phyloP scores from a whole-genome alignment of 495 filamentous ascomycete genomes.

The Chlorociboria aeruginascens region DNA sequence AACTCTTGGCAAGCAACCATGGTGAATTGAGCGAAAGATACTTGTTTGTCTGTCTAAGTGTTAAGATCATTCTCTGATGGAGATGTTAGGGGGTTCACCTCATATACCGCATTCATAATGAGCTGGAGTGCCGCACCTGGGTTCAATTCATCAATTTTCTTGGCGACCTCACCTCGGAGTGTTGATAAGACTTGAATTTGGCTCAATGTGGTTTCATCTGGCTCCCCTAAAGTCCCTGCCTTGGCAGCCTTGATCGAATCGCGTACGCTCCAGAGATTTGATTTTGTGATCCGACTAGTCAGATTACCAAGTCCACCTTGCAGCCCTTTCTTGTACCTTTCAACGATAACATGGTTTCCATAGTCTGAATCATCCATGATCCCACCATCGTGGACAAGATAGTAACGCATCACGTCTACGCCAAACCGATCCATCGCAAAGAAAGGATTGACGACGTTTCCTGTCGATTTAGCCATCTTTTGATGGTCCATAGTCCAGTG shows the following conservation, averaged over 20 bases:
- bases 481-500: slow-evolving; percentile 85
- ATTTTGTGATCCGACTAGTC: slow-evolving; percentile 50
- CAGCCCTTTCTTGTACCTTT: slow-evolving; percentile 66
- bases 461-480: slow-evolving; percentile 94
- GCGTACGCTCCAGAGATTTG: slow-evolving; percentile 53
- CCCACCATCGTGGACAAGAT: slow-evolving; percentile 66
- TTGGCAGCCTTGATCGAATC: slow-evolving; percentile 36
- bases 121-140: slow-evolving; percentile 50
- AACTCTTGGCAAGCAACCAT: slow-evolving; percentile 32
- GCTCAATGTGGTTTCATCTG: background rate
- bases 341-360: slow-evolving; percentile 61
- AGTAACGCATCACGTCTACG: slow-evolving; percentile 78
- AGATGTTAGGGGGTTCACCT: slow-evolving; percentile 23
- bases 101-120: slow-evolving; percentile 50
- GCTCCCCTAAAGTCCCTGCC: background rate
- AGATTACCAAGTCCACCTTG: slow-evolving; percentile 71
- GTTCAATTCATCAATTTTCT: slow-evolving; percentile 52
- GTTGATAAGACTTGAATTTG: slow-evolving; percentile 26
- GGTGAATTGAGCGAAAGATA: slow-evolving; percentile 50
- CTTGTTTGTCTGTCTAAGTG: slow-evolving; percentile 48
- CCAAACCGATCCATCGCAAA: slow-evolving; percentile 85
- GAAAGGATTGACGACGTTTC: slow-evolving; percentile 92
- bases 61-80: slow-evolving; percentile 11
- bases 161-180: slow-evolving; percentile 30
- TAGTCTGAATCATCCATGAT: slow-evolving; percentile 72